Conservation (phyloP, 2,329 filamentous ascomycete genomes). For the Mariannaea sp. region DNA sequence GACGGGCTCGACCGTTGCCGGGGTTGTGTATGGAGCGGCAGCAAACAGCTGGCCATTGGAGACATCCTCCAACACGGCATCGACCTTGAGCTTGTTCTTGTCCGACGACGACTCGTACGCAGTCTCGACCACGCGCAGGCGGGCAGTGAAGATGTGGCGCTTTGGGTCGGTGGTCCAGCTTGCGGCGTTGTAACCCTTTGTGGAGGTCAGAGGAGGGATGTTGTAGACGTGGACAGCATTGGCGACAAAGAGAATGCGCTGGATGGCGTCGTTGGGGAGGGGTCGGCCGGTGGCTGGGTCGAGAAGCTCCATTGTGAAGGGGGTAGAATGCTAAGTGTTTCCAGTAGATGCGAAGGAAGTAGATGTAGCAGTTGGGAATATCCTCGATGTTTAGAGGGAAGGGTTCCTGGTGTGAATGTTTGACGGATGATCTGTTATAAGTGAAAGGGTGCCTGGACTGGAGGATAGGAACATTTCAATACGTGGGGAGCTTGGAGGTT, state of each 20-base stretch:
- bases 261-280: constrained; percentile 77
- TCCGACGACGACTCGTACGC: constrained; percentile 52
- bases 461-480: background rate
- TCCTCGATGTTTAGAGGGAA: background rate
- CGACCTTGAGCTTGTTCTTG: constrained; percentile 67
- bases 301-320: constrained; percentile 59
- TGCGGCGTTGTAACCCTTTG: constrained; percentile 77
- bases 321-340: background rate
- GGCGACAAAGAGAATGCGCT: constrained; percentile 80
- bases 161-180: constrained; percentile 74
- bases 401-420: background rate
- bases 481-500: no score
- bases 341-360: background rate
- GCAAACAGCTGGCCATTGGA: constrained; percentile 77
- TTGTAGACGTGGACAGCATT: constrained; percentile 81
- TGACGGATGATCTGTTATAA: background rate
- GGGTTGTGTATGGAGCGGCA: constrained; percentile 74
- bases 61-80: constrained; percentile 80
- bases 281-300: constrained; percentile 73
- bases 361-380: background rate
- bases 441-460: background rate
- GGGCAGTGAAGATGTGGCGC: constrained; percentile 83
- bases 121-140: constrained; percentile 78
- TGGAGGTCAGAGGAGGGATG: constrained; percentile 78
- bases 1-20: constrained; percentile 73